Evolutionary conservation across 2,329 filamentous ascomycete genomes (phyloP).

Genomic region (Xylariaceae sp.): DNA sequence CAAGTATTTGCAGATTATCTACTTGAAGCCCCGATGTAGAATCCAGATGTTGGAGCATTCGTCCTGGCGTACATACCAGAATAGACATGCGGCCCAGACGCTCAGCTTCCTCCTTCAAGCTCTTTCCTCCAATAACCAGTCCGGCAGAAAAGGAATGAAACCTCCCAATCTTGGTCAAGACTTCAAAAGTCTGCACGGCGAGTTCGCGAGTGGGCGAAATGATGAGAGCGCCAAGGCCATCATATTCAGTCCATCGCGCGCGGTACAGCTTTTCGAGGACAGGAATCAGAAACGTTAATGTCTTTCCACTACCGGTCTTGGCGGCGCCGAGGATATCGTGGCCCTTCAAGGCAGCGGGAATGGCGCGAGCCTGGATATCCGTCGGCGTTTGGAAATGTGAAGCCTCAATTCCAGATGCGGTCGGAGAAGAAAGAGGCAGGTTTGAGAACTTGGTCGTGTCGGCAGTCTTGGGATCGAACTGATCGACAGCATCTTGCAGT

Average conservation of each 20-base stretch:
- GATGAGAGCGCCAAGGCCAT: conserved; percentile 88
- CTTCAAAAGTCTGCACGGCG: conserved; percentile 91
- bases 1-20: conserved; percentile 85
- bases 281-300: conserved; percentile 85
- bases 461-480: conserved; percentile 54
- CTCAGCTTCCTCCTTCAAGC: conserved; percentile 78
- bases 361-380: conserved; percentile 85
- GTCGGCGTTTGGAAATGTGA: conserved; percentile 89
- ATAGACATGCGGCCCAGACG: conserved; percentile 92
- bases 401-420: conserved; percentile 71
- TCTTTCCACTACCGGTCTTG: conserved; percentile 94
- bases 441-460: conserved; percentile 69
- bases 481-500: conserved; percentile 38
- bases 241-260: conserved; percentile 80
- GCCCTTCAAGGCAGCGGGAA: conserved; percentile 66
- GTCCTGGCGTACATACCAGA: conserved; percentile 87
- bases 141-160: conserved; percentile 90
- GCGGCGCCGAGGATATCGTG: conserved; percentile 88
- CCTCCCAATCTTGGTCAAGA: conserved; percentile 82
- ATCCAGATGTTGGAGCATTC: conserved; percentile 93
- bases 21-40: conserved; percentile 88
- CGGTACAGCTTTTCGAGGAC: conserved; percentile 90
- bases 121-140: conserved; percentile 90
- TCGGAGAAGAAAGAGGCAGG: conserved; percentile 79
- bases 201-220: conserved; percentile 92